Evolutionary conservation across 2,329 filamentous ascomycete genomes (phyloP).

Genomic region (Hirsutella thompsonii): DNA sequence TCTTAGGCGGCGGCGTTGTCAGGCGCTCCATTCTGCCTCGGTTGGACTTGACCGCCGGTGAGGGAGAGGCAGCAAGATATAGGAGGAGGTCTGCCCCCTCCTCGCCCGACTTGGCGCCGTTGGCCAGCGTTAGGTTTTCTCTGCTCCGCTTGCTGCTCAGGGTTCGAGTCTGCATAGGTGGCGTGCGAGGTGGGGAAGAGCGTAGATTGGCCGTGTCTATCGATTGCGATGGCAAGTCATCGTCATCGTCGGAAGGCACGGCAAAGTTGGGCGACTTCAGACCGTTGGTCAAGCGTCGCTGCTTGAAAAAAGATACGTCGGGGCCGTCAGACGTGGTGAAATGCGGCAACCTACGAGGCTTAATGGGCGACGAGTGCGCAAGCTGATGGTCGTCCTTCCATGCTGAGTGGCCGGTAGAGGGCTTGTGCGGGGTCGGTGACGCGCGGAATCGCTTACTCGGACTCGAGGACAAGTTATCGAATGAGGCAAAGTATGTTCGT

Average conservation of each 20-base stretch:
- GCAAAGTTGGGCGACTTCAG: conserved; percentile 47
- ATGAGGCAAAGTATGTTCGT: conserved; percentile 47
- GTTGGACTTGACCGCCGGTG: conserved; percentile 52
- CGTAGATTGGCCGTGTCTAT: conserved; percentile 51
- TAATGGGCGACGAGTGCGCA: conserved; percentile 76
- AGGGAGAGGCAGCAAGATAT: conserved; percentile 85
- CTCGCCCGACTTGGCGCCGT: conserved; percentile 50
- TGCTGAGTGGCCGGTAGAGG: conserved; percentile 40
- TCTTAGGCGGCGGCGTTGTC: conserved; percentile 55
- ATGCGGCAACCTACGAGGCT: conserved; percentile 59
- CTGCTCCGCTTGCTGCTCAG: conserved; percentile 33
- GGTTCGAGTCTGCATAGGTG: conserved; percentile 50
- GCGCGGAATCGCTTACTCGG: conserved; percentile 56
- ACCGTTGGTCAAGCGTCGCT: conserved; percentile 53
- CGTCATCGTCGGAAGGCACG: conserved; percentile 64
- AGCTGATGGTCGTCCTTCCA: conserved; percentile 72
- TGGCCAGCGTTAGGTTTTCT: conserved; percentile 27
- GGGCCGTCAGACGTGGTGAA: conserved; percentile 61
- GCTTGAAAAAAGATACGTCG: conserved; percentile 66
- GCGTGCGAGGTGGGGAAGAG: conserved; percentile 78
- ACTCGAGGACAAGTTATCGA: conserved; percentile 41
- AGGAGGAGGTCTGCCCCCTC: conserved; percentile 72
- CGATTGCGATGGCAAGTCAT: conserved; percentile 69
- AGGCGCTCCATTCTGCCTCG: conserved; percentile 48
- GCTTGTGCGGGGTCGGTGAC: conserved; percentile 47